Evolutionary conservation across 495 filamentous ascomycete genomes (phyloP).

Genomic region (Tuber microsphaerosporum): DNA sequence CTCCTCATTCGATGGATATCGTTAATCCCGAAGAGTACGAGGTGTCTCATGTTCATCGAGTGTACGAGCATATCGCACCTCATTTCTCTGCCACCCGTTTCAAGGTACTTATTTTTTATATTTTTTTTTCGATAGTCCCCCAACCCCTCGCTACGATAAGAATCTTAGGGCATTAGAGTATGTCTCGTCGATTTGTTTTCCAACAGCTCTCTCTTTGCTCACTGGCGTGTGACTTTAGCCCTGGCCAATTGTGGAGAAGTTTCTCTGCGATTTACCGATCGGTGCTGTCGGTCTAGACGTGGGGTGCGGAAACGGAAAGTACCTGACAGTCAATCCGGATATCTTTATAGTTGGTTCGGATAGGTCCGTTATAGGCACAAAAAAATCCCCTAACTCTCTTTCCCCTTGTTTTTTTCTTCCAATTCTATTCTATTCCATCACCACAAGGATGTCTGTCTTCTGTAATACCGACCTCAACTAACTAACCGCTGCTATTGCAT

Average conservation of each 20-base stretch:
- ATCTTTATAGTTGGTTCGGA: constrained; percentile 84
- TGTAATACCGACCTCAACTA: background rate
- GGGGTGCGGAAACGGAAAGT: constrained; percentile 95
- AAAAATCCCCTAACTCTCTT: background rate
- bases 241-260: constrained; percentile 84
- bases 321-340: constrained; percentile 68
- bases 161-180: background rate
- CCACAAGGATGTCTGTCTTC: background rate
- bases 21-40: constrained; percentile 56
- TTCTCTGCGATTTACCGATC: constrained; percentile 58
- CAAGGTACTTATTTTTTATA: constrained; percentile 54
- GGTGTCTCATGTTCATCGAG: constrained; percentile 74
- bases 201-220: constrained; percentile 14
- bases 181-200: background rate
- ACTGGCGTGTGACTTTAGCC: constrained; percentile 49
- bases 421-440: background rate
- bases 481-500: constrained; percentile 5
- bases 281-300: constrained; percentile 86
- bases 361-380: constrained; percentile 50
- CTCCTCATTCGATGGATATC: constrained; percentile 19
- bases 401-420: constrained; percentile 10
- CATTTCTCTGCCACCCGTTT: constrained; percentile 94
- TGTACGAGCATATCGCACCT: constrained; percentile 88
- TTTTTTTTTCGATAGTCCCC: constrained; percentile 9
- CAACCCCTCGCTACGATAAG: constrained; percentile 14